Conservation (phyloP, 345 rosid species). For the Hypericum perforatum region DNA sequence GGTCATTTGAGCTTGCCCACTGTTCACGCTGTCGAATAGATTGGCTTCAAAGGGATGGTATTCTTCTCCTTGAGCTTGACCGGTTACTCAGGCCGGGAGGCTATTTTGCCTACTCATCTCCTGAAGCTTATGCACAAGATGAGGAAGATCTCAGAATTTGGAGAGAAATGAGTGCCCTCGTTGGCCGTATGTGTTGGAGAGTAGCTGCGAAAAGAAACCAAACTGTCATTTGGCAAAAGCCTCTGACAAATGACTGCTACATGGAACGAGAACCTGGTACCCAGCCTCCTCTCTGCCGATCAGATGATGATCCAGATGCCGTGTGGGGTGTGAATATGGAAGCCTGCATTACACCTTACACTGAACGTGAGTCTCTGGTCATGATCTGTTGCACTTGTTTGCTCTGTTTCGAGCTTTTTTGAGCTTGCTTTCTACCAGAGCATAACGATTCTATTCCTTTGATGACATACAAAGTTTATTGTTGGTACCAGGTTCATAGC, state of each 20-base stretch:
- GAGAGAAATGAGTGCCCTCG: slow-evolving; percentile 92
- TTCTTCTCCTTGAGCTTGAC: slow-evolving; percentile 96
- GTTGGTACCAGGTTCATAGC: too few species aligned
- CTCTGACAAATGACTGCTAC: slow-evolving; percentile 84
- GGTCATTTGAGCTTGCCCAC: slow-evolving; percentile 95
- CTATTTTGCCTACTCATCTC: slow-evolving; percentile 95
- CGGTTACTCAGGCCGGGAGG: slow-evolving; percentile 96
- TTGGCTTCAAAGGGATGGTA: slow-evolving; percentile 98
- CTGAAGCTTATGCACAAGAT: slow-evolving; percentile 97
- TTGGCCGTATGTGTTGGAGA: slow-evolving; percentile 91
- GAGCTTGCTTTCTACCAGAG: too few species aligned
- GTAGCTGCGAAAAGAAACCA: slow-evolving; percentile 85
- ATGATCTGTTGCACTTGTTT: not conserved
- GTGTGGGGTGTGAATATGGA: slow-evolving; percentile 78
- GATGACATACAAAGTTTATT: too few species aligned
- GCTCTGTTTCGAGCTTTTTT: not conserved
- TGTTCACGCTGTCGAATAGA: slow-evolving; percentile 98
- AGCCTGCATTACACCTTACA: slow-evolving; percentile 82
- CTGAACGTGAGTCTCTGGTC: slow-evolving; percentile 59
- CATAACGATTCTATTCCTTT: too few species aligned
- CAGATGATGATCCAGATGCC: slow-evolving; percentile 91
- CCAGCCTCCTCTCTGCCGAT: slow-evolving; percentile 80
- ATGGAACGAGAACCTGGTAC: slow-evolving; percentile 68
- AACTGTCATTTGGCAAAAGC: slow-evolving; percentile 96
- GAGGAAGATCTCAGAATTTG: slow-evolving; percentile 90